Conservation (phyloP, 345 rosid species). For the Xanthoceras sorbifolium region DNA sequence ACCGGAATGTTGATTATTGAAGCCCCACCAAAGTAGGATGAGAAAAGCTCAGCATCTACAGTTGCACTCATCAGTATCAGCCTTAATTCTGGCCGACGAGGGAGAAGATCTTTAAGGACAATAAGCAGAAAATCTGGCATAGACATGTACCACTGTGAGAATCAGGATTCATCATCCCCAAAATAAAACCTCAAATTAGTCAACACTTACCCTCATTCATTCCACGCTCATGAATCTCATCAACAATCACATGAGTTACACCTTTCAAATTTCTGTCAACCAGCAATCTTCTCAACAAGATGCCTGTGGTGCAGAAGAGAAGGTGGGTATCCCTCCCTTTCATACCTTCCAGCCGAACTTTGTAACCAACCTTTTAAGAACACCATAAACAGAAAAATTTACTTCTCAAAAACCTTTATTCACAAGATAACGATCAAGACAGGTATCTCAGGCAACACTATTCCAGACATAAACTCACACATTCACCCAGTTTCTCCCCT, state of each 20-base stretch:
- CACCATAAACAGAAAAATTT: slow-evolving; percentile 22
- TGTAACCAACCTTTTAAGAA: slow-evolving; percentile 78
- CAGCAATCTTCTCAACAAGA: slow-evolving; percentile 85
- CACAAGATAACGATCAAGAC: slow-evolving; percentile 18
- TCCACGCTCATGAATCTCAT: slow-evolving; percentile 98
- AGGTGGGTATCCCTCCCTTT: slow-evolving; percentile 87
- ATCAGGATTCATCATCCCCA: slow-evolving; percentile 25
- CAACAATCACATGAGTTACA: slow-evolving; percentile 86
- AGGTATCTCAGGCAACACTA: slow-evolving; percentile 18
- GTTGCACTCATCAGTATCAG: slow-evolving; percentile 96
- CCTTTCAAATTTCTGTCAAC: slow-evolving; percentile 86
- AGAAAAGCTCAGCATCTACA: slow-evolving; percentile 89
- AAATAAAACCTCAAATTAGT: slow-evolving; percentile 21
- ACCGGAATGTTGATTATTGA: slow-evolving; percentile 75
- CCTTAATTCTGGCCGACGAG: slow-evolving; percentile 79
- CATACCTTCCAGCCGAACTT: slow-evolving; percentile 91
- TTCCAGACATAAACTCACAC: slow-evolving; percentile 56
- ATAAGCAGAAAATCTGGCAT: slow-evolving; percentile 85
- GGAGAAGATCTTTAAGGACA: slow-evolving; percentile 87
- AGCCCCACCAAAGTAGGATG: slow-evolving; percentile 86
- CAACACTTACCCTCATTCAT: slow-evolving; percentile 81
- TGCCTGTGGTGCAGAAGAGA: slow-evolving; percentile 94
- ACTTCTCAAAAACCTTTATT: slow-evolving; percentile 1
- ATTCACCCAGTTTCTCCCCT: slow-evolving; percentile 94
- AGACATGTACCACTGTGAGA: slow-evolving; percentile 33